Base-by-base conservation (phyloP, 129 eudicot species). In the Helianthus tuberosus region DNA sequence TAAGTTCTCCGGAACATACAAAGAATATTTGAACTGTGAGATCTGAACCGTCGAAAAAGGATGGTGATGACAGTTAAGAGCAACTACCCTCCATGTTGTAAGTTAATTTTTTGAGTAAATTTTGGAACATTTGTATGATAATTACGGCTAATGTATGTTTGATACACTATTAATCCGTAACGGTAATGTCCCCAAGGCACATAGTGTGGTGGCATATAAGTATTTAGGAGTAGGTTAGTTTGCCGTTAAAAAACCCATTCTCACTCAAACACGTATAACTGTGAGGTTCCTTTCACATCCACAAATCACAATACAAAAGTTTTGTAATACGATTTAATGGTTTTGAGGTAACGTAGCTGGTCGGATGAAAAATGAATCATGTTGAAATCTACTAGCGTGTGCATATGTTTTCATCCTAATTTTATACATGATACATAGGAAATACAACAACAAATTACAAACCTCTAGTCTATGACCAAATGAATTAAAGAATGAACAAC, bases 1-100 rank as follows among this genome's bases (percentile, higher is more conserved):
- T 93, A 83, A 81, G 89, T 6, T 86, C 92, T 35, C 78, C 89
- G 14, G 87, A 87, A 44, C 86, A 84, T 61, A 68, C 87, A 49
- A 87, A 91, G 78, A 82, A 89, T 82, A 84, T 86, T 54, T 86
- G 92, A 5, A 60, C 84, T 0, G 81, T 79, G 73, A 81, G 75
- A 63, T 79, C 89, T 5, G 89, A 84, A 51, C 75, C 88, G 15
- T 4, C 50, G 2, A 81, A 82, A 69, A 81, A 83, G 75, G 96
- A 87, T 25, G 65, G 76, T 16, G 91, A 83, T 10, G 39, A 65
- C 36, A 76, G 59, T 17, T 77, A 32, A 32, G 66, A 74, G 43
- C 47, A 50, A 32, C 55, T 15, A 20, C 38, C 60, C 52, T 50
- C 27, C 51, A 25, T 46, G 59, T 32, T 72, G 77, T 63, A 49